Base-by-base conservation (phyloP, 2,329 filamentous ascomycete genomes). In the Fusarium pilosicola region DNA sequence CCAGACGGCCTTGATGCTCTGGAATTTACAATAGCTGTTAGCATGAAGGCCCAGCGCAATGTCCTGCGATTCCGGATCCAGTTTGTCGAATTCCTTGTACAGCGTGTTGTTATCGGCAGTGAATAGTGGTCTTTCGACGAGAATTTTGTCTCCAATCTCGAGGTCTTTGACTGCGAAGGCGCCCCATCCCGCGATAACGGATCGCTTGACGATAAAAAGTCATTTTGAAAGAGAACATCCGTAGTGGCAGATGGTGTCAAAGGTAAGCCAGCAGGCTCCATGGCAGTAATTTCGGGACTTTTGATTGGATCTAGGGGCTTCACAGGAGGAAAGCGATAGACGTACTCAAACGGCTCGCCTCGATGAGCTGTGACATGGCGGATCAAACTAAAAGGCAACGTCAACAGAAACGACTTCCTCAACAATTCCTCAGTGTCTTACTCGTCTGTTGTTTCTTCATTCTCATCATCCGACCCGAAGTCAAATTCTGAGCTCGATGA, bases 101-200 rank as follows among this genome's bases (percentile, higher is more conserved):
- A 88, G 62, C 10, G 75, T 68, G 2, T 41, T 39, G 7, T 52
- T 49, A 32, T 77, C 70, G 11, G 83, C 78, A 6, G 77, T 77
- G 22, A 89, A 76, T 0, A 88, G 76, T 0, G 87, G 84, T 17
- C 68, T 71, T 76, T 90, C 88, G 0, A 82, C 72, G 0, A 88
- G 82, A 14, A 89, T 83, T 2, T 80, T 73, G 41, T 86, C 82
- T 41, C 82, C 82, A 1, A 71, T 56, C 24, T 70, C 70, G 17
- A 89, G 80, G 12, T 83, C 78, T 10, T 74, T 76, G 2, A 74
- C 70, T 1, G 88, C 87, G 52, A 89, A 88, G 0, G 81, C 84
- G 1, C 88, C 88, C 49, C 84, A 82, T 3, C 87, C 87, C 1
- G 83, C 83, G 3, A 86, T 78, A 0, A 68, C 54, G 0, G 86